phyloP scores from a whole-genome alignment of 768 basidiomycete genomes.

The Pleurotus citrinopileatus region DNA sequence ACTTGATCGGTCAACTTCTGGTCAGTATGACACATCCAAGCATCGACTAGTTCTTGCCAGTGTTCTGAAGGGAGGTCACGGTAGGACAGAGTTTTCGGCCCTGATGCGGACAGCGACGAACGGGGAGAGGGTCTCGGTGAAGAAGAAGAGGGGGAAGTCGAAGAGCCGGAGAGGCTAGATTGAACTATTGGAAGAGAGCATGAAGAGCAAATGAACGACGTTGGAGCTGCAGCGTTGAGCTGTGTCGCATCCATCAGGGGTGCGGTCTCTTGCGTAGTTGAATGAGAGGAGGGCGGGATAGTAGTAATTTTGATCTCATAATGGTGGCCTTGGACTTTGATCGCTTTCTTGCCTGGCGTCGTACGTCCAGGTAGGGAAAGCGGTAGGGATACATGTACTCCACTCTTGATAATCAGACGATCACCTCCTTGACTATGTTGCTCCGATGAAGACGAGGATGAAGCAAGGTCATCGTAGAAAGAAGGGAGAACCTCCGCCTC shows the following conservation, averaged over 20 bases:
- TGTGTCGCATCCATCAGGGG: slow-evolving; percentile 72
- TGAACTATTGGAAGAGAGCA: slow-evolving; percentile 79
- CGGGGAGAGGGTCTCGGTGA: background rate
- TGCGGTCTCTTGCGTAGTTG: slow-evolving; percentile 24
- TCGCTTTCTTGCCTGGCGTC: slow-evolving; percentile 56
- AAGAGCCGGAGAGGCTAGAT: too few species aligned
- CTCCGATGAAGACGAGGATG: background rate
- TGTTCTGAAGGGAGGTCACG: slow-evolving; percentile 93
- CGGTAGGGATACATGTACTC: slow-evolving; percentile 52
- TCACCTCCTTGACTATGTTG: slow-evolving; percentile 40
- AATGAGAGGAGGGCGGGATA: slow-evolving; percentile 21
- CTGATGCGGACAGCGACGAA: background rate
- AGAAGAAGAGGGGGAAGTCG: background rate
- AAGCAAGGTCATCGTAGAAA: slow-evolving; percentile 31
- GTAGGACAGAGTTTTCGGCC: slow-evolving; percentile 49
- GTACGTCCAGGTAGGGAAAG: slow-evolving; percentile 56
- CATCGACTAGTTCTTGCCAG: slow-evolving; percentile 95
- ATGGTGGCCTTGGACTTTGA: slow-evolving; percentile 53
- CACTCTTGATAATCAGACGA: slow-evolving; percentile 61
- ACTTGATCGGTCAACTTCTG: slow-evolving; percentile 78
- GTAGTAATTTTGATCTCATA: slow-evolving; percentile 72
- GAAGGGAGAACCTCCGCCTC: slow-evolving; percentile 66
- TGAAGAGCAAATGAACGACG: slow-evolving; percentile 71
- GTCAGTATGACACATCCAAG: slow-evolving; percentile 97
- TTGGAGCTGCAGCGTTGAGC: slow-evolving; percentile 50